phyloP scores from a whole-genome alignment of 495 filamentous ascomycete species.

The Immersiella caudata region DNA sequence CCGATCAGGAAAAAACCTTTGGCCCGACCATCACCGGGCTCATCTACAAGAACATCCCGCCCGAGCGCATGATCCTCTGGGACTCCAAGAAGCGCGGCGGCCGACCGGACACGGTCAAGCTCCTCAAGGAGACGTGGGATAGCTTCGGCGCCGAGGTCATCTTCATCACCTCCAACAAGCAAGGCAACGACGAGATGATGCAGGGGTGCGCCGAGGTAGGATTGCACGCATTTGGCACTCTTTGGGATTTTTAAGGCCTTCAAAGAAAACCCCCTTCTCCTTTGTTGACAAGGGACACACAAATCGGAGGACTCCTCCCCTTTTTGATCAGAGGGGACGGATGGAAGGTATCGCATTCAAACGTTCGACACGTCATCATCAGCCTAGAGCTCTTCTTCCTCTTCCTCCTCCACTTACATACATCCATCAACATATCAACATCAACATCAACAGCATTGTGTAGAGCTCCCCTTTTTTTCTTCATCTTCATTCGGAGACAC shows the following conservation, averaged over 20 bases:
- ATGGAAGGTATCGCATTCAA: background rate
- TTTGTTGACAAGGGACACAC: background rate
- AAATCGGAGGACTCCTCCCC: too few species aligned
- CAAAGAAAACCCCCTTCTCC: background rate
- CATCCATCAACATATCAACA: background rate
- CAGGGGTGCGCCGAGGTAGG: constrained; percentile 44
- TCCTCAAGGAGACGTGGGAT: constrained; percentile 47
- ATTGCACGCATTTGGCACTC: constrained; percentile 48
- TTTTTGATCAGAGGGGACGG: background rate
- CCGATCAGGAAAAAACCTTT: constrained; percentile 49
- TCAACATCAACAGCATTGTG: background rate
- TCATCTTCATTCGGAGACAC: background rate
- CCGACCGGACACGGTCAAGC: constrained; percentile 44
- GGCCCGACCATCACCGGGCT: constrained; percentile 48
- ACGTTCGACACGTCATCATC: constrained; percentile 1
- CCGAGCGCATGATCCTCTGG: constrained; percentile 52
- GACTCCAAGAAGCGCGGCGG: constrained; percentile 51
- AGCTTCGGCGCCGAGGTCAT: constrained; percentile 52
- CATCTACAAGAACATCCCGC: constrained; percentile 48
- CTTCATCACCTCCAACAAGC: constrained; percentile 51
- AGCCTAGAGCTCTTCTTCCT: background rate
- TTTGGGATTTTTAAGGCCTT: constrained; percentile 47
- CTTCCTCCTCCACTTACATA: background rate
- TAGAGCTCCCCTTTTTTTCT: background rate
- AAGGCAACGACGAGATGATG: constrained; percentile 53